Conservation (phyloP, 2,329 filamentous ascomycete genomes). For the Claviceps humidiphila region DNA sequence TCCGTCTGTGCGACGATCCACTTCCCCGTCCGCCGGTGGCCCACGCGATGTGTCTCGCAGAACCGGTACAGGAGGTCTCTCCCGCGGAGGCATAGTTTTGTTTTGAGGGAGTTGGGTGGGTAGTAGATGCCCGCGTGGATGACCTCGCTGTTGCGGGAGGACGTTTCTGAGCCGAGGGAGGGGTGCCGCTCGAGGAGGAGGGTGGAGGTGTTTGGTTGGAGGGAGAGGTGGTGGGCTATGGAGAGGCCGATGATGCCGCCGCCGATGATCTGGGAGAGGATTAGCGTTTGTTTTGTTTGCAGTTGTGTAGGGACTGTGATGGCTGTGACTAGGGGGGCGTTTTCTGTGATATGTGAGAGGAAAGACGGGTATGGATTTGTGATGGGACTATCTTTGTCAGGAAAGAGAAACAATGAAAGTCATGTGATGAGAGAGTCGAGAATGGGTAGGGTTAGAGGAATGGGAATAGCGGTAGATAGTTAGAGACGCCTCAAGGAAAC, state of each 20-base stretch:
- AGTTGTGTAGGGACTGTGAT: no score
- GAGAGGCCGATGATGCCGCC: slow-evolving; percentile 65
- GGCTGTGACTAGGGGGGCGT: no score
- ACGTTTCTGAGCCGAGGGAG: slow-evolving; percentile 70
- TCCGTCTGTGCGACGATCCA: slow-evolving; percentile 86
- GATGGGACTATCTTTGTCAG: no score
- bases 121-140: slow-evolving; percentile 96
- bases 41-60: slow-evolving; percentile 54
- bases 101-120: slow-evolving; percentile 62
- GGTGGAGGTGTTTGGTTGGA: slow-evolving; percentile 47
- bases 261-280: slow-evolving; percentile 34
- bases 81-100: slow-evolving; percentile 66
- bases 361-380: no score
- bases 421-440: no score
- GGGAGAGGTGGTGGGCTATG: slow-evolving; percentile 59
- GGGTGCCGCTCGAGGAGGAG: slow-evolving; percentile 71
- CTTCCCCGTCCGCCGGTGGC: slow-evolving; percentile 67
- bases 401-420: no score
- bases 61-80: slow-evolving; percentile 66
- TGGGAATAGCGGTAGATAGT: no score
- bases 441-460: no score
- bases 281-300: neutral
- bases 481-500: no score
- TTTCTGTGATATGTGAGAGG: no score
- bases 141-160: slow-evolving; percentile 84